phyloP scores from a whole-genome alignment of 139 green algal genomes.

The Coccomyxa sp. region DNA sequence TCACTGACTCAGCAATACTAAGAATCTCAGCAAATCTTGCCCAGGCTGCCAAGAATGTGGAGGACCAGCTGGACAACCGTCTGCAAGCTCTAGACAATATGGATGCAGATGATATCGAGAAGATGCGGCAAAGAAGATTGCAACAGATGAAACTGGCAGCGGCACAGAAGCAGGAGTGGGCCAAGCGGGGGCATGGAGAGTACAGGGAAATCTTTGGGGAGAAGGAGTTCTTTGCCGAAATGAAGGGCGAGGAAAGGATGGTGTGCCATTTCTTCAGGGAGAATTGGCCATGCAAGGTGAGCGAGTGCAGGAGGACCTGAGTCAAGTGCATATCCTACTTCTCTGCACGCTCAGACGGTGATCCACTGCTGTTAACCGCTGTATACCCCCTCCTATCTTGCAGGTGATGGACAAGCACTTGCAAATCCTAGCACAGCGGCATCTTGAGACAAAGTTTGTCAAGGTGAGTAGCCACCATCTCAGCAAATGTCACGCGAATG shows the following conservation, averaged over 20 bases:
- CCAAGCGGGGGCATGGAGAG: slow-evolving; percentile 82
- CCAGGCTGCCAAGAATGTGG: slow-evolving; percentile 64
- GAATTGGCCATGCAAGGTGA: slow-evolving; percentile 33
- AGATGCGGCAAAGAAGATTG: slow-evolving; percentile 56
- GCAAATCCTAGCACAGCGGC: slow-evolving; percentile 52
- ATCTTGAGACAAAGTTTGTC: slow-evolving; percentile 90
- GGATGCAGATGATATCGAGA: slow-evolving; percentile 84
- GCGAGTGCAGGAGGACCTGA: background rate
- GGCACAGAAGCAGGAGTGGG: slow-evolving; percentile 82
- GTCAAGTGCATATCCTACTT: slow-evolving; percentile 52
- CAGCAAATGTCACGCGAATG: background rate
- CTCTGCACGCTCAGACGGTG: background rate
- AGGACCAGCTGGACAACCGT: slow-evolving; percentile 83
- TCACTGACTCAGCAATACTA: background rate
- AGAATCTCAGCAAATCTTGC: slow-evolving; percentile 3
- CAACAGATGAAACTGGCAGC: slow-evolving; percentile 51
- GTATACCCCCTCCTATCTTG: slow-evolving; percentile 36
- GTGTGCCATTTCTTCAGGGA: slow-evolving; percentile 92
- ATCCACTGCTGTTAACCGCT: background rate
- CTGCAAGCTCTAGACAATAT: slow-evolving; percentile 86
- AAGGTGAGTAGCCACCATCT: slow-evolving; percentile 50
- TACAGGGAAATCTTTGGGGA: slow-evolving; percentile 76
- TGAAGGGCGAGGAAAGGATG: slow-evolving; percentile 82
- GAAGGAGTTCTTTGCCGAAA: slow-evolving; percentile 92
- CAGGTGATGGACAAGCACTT: slow-evolving; percentile 96